A percentile compares a stretch with the other conserved stretches of the same genome.
phyloP scores from a whole-genome alignment of 1,139 yeast genomes.

The Blastobotrys aristatus region DNA sequence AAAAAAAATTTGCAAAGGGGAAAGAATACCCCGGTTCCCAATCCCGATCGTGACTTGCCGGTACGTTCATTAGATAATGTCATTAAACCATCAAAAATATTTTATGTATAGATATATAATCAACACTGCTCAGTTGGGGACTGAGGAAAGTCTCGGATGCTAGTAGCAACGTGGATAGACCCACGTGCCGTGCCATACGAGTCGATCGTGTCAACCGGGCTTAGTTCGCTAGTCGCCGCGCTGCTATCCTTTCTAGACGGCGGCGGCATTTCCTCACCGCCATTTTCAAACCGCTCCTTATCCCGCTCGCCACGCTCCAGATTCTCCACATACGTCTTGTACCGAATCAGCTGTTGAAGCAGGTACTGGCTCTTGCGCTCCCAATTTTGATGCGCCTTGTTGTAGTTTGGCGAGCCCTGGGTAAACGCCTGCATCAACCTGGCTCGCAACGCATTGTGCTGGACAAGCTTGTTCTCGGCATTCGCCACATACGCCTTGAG shows the following conservation, averaged over 20 bases:
- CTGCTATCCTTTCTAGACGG: not conserved
- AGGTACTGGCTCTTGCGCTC: slow-evolving; percentile 32
- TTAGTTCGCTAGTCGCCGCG: not conserved
- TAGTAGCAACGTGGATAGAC: too few species aligned
- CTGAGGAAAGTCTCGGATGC: too few species aligned
- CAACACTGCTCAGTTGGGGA: too few species aligned
- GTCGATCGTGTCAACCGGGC: slow-evolving; percentile 1
- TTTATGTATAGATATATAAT: too few species aligned
- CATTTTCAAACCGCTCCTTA: not conserved
- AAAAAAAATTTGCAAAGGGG: too few species aligned
- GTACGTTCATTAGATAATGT: too few species aligned
- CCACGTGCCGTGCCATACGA: slow-evolving; percentile 4
- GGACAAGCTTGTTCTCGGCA: slow-evolving; percentile 30
- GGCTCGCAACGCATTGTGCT: slow-evolving; percentile 28
- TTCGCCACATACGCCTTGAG: slow-evolving; percentile 26
- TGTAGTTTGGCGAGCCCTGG: slow-evolving; percentile 27
- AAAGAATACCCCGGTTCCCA: too few species aligned
- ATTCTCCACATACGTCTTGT: slow-evolving; percentile 29
- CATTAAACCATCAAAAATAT: too few species aligned
- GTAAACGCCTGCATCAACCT: slow-evolving; percentile 26
- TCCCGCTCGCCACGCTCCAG: slow-evolving; percentile 18
- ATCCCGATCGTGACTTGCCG: too few species aligned
- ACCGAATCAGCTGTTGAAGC: slow-evolving; percentile 31
- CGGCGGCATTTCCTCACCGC: not conserved
- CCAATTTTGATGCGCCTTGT: slow-evolving; percentile 33